Conservation (phyloP, 371 early-diverging fungal species). For the Gilbertella persicaria region DNA sequence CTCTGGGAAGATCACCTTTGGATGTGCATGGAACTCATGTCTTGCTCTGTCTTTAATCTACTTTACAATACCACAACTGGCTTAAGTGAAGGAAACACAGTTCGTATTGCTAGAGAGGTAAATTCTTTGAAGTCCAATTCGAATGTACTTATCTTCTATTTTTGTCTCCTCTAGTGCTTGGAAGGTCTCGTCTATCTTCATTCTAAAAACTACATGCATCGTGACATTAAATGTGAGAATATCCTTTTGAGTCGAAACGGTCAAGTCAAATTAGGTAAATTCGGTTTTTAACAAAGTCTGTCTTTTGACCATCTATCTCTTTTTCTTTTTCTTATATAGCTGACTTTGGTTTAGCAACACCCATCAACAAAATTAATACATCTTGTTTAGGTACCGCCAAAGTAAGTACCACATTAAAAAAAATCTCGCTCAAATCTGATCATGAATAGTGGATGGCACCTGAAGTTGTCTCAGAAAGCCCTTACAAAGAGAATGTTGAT, state of each 20-base stretch:
- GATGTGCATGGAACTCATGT: constrained; percentile 57
- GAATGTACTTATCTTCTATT: not conserved
- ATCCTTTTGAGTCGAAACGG: constrained; percentile 44
- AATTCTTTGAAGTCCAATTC: not conserved
- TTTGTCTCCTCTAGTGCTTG: constrained; percentile 24
- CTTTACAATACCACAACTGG: constrained; percentile 44
- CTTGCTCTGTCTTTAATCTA: constrained; percentile 50
- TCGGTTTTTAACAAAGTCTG: not conserved
- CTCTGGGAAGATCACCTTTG: constrained; percentile 50
- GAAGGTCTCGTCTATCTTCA: constrained; percentile 52
- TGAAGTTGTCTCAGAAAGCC: constrained; percentile 43
- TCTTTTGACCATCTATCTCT: not conserved
- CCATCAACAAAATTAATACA: constrained; percentile 33
- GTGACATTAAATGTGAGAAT: constrained; percentile 58
- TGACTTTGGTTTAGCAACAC: constrained; percentile 54
- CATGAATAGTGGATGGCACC: constrained; percentile 54
- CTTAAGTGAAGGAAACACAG: constrained; percentile 42
- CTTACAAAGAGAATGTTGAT: constrained; percentile 53
- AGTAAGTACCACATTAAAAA: constrained; percentile 21
- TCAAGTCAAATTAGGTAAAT: constrained; percentile 51
- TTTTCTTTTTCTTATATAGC: constrained; percentile 22
- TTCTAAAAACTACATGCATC: constrained; percentile 53
- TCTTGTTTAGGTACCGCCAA: constrained; percentile 48
- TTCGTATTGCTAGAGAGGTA: constrained; percentile 46
- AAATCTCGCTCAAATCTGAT: not conserved